phyloP scores from a whole-genome alignment of 2,329 filamentous ascomycete genomes.

The Juglanconis juglandina region DNA sequence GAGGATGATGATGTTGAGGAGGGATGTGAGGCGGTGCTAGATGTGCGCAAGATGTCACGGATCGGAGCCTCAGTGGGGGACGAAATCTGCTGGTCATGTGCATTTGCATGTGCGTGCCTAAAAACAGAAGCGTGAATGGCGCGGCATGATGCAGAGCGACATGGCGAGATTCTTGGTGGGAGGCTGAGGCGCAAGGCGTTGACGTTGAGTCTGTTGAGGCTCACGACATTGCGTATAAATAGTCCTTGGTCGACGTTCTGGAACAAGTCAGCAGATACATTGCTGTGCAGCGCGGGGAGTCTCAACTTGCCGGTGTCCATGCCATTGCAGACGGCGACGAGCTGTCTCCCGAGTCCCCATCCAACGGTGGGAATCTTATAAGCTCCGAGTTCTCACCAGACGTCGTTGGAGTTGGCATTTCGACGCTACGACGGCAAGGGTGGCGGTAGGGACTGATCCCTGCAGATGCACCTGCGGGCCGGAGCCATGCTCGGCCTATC shows the following conservation, averaged over 20 bases:
- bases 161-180: not conserved
- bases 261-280: not conserved
- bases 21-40: not conserved
- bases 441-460: not conserved
- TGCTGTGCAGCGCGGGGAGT: not conserved
- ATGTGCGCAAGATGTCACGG: not conserved
- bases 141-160: not conserved
- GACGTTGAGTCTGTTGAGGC: not conserved
- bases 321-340: not conserved
- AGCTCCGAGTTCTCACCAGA: not conserved
- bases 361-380: not conserved
- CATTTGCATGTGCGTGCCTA: not conserved
- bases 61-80: not conserved
- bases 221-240: not conserved
- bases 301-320: not conserved
- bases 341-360: not conserved
- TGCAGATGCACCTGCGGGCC: not conserved
- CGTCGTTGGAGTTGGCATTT: not conserved
- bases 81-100: too few relatives aligned
- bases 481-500: slow-evolving; percentile 7
- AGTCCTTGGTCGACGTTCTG: not conserved
- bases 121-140: not conserved
- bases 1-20: too few relatives aligned
- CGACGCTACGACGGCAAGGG: not conserved
- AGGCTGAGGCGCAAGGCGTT: not conserved